Evolutionary conservation across 2,329 filamentous ascomycete species (phyloP), one percentile per base, ranked within the genome.

Genomic region (Lachnellula occidentalis): DNA sequence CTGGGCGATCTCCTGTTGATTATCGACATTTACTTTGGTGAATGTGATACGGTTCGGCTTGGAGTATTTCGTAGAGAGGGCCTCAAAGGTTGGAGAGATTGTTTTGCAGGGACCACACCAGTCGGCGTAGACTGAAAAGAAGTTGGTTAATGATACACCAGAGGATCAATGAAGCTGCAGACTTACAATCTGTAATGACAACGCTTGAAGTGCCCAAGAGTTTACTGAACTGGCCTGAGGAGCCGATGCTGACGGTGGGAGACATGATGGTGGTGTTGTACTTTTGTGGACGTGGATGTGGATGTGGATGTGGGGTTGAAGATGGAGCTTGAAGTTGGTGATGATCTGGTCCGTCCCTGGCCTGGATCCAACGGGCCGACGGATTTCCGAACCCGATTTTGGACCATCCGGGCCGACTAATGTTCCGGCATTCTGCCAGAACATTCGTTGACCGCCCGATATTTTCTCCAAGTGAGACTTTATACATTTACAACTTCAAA

Each of bases 51-150:
- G 85, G 67, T 87, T 86, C 15, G 90, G 86, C 61, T 90, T 85
- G 48, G 90, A 85, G 67, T 94, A 83, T 70, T 92, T 87, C 56
- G 80, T 78, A 47, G 91, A 83, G 55, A 97, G 85, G 65, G 86
- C 83, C 68, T 96, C 90, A 72, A 95, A 97, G 54, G 88, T 82
- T 19, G 92, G 92, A 48, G 89, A 89, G 62, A 97, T 95, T 69
- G 87, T 82, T 75, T 95, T 95, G 81, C 92, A 96, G 67, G 92
- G 91, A 54, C 87, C 88, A 72, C 91, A 97, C 89, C 90, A 96
- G 74, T 95, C 88, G 71, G 92, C 92, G 69, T 94, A 95, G 79
- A 96, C 90, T 95, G 65, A 48, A 64, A 39, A 12, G 41, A 50
- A 56, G 61, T 69, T 69, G 71, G 64, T 34, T 51, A 50, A 22